Conservation (phyloP, 2,329 filamentous ascomycete genomes). For the Fusarium begoniae region DNA sequence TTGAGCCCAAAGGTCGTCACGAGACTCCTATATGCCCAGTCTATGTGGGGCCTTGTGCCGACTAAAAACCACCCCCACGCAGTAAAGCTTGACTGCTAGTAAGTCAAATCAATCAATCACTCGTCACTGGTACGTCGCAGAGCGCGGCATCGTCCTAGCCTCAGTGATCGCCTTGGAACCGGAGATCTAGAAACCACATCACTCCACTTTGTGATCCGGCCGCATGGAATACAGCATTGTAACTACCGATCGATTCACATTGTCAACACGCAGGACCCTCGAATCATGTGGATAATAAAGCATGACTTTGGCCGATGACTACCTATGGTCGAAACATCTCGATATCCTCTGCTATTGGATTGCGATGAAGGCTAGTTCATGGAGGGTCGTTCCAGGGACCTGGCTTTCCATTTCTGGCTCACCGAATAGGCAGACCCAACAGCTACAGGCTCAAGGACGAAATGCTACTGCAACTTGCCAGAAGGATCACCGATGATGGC, state of each 20-base stretch:
- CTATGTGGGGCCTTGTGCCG: slow-evolving; percentile 29
- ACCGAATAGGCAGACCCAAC: slow-evolving; percentile 6
- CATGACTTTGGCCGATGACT: slow-evolving; percentile 11
- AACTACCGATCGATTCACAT: slow-evolving; percentile 12
- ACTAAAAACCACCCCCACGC: slow-evolving; percentile 29
- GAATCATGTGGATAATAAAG: slow-evolving; percentile 28
- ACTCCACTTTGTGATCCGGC: slow-evolving; percentile 23
- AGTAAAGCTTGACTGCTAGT: slow-evolving; percentile 31
- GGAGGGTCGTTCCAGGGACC: neutral
- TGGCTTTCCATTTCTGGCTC: slow-evolving; percentile 11
- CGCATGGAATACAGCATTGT: slow-evolving; percentile 5
- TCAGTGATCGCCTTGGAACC: slow-evolving; percentile 19
- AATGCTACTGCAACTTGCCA: slow-evolving; percentile 23
- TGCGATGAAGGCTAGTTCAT: neutral
- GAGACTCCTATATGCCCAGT: slow-evolving; percentile 20
- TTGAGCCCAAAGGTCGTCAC: slow-evolving; percentile 15
- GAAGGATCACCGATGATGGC: slow-evolving; percentile 13
- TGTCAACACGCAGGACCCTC: slow-evolving; percentile 29
- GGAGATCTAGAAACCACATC: slow-evolving; percentile 16
- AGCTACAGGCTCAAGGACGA: slow-evolving; percentile 1
- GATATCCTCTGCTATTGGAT: neutral
- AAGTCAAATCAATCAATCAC: slow-evolving; percentile 19
- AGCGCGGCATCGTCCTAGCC: slow-evolving; percentile 27
- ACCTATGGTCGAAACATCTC: neutral
- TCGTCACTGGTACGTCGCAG: slow-evolving; percentile 16